A percentile compares a stretch with the other conserved stretches of the same genome.
phyloP scores from a whole-genome alignment of 2,329 filamentous ascomycete species.

The Lachnellula occidentalis region DNA sequence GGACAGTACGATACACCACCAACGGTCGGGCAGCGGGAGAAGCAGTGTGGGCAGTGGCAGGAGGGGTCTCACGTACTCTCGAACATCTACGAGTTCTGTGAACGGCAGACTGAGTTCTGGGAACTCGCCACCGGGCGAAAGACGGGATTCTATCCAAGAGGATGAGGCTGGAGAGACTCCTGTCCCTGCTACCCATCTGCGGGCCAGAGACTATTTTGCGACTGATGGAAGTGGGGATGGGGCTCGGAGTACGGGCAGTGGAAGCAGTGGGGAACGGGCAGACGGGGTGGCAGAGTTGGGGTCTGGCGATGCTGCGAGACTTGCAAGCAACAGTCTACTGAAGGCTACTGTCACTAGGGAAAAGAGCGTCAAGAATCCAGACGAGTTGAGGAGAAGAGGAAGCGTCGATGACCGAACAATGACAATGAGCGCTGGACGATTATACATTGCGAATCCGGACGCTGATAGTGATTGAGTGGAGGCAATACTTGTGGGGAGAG shows the following conservation, averaged over 20 bases:
- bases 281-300: constrained; percentile 53
- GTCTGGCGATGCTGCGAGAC: constrained; percentile 37
- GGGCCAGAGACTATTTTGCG: constrained; percentile 23
- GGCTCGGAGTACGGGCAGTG: constrained; percentile 27
- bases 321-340: constrained; percentile 54
- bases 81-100: constrained; percentile 33
- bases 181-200: constrained; percentile 13
- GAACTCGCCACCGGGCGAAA: constrained; percentile 40
- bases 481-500: constrained; percentile 14
- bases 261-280: constrained; percentile 44
- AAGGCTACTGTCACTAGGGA: constrained; percentile 55
- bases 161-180: constrained; percentile 26
- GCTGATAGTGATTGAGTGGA: constrained; percentile 28
- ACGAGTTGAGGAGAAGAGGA: constrained; percentile 69
- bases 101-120: constrained; percentile 36
- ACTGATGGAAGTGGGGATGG: constrained; percentile 21
- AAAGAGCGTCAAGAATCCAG: constrained; percentile 61
- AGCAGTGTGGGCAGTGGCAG: constrained; percentile 47
- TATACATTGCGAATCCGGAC: constrained; percentile 85
- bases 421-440: constrained; percentile 53
- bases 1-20: constrained; percentile 50
- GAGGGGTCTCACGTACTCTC: constrained; percentile 35
- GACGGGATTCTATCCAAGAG: constrained; percentile 20
- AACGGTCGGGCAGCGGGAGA: constrained; percentile 66
- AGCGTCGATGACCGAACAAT: constrained; percentile 80